These are phyloP conservation scores for Fusarium globosum DNA, from an alignment of 2,329 filamentous ascomycete genomes.

Conservation along the genomic window DNA sequence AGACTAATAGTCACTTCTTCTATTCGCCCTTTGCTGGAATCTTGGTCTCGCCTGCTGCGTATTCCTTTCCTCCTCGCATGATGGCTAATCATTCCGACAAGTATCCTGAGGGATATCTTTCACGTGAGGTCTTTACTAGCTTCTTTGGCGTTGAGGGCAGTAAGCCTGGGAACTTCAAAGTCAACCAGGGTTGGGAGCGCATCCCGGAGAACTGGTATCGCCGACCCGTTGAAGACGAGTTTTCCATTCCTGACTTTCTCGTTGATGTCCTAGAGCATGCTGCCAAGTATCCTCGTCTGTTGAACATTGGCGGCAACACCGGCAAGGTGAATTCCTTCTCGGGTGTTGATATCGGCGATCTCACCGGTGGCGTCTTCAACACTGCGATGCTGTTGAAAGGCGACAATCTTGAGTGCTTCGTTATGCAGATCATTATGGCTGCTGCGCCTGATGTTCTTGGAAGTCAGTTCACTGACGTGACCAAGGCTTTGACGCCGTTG, in stretches of 20 bases:
- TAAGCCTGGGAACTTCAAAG: slow-evolving; percentile 15
- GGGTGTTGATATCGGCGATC: slow-evolving; percentile 25
- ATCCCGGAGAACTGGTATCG: slow-evolving; percentile 17
- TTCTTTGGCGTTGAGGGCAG: slow-evolving; percentile 7
- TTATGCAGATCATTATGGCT: slow-evolving; percentile 47
- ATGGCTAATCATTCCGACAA: slow-evolving; percentile 11
- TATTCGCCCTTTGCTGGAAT: neutral
- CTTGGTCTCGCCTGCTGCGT: neutral
- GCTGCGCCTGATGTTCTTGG: slow-evolving; percentile 8
- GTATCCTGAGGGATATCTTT: slow-evolving; percentile 10
- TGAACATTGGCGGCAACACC: slow-evolving; percentile 2
- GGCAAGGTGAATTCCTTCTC: slow-evolving; percentile 7
- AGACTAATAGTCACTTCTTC: slow-evolving; percentile 10
- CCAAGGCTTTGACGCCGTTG: neutral
- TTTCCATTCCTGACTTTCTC: slow-evolving; percentile 1
- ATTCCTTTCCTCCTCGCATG: slow-evolving; percentile 11
- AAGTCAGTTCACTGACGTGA: slow-evolving; percentile 10
- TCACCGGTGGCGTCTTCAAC: slow-evolving; percentile 59
- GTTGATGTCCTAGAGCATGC: slow-evolving; percentile 2
- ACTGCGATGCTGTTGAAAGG: slow-evolving; percentile 53
- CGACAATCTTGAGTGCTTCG: slow-evolving; percentile 59
- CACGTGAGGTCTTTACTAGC: neutral
- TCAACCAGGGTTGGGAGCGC: slow-evolving; percentile 13
- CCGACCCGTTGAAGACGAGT: neutral
- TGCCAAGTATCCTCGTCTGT: neutral